A percentile compares a stretch with the other conserved stretches of the same genome.
phyloP scores from a whole-genome alignment of 495 filamentous ascomycete species.

The Penicillium goetzii region DNA sequence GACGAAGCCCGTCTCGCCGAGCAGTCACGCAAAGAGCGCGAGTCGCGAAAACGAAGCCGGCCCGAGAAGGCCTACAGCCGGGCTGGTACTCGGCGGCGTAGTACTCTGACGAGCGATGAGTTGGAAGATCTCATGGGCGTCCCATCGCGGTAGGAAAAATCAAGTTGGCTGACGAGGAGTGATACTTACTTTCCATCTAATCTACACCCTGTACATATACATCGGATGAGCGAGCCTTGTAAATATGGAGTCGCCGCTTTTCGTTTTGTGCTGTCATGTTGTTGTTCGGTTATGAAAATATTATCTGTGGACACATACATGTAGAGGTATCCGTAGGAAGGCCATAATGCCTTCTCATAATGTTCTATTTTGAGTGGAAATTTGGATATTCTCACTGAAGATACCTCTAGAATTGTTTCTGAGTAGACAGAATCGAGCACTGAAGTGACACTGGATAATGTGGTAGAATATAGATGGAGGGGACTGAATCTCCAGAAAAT shows the following conservation, averaged over 20 bases:
- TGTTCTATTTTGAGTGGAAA: too few relatives aligned
- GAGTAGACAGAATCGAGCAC: too few relatives aligned
- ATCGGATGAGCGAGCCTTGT: conserved; percentile 27
- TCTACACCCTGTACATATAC: conserved; percentile 19
- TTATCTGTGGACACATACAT: not conserved
- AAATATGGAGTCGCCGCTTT: conserved; percentile 21
- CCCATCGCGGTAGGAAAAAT: conserved; percentile 22
- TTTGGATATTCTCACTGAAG: too few relatives aligned
- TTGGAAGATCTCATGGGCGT: conserved; percentile 64
- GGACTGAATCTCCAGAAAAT: too few relatives aligned
- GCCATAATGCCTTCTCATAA: too few relatives aligned
- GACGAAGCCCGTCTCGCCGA: conserved; percentile 49
- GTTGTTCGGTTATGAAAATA: not conserved
- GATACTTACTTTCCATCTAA: conserved; percentile 5
- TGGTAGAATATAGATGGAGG: too few relatives aligned
- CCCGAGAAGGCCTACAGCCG: conserved; percentile 43
- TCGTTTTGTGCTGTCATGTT: not conserved
- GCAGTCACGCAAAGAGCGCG: conserved; percentile 45
- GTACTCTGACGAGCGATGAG: conserved; percentile 74
- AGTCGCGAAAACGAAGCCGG: conserved; percentile 50
- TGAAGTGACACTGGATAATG: too few relatives aligned
- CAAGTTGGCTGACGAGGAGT: not conserved
- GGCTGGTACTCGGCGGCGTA: conserved; percentile 61
- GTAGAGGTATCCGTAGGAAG: not conserved
- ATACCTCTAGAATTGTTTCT: too few relatives aligned